Conservation (phyloP, 2,329 filamentous ascomycete genomes). For the Chaetomiaceae sp. region DNA sequence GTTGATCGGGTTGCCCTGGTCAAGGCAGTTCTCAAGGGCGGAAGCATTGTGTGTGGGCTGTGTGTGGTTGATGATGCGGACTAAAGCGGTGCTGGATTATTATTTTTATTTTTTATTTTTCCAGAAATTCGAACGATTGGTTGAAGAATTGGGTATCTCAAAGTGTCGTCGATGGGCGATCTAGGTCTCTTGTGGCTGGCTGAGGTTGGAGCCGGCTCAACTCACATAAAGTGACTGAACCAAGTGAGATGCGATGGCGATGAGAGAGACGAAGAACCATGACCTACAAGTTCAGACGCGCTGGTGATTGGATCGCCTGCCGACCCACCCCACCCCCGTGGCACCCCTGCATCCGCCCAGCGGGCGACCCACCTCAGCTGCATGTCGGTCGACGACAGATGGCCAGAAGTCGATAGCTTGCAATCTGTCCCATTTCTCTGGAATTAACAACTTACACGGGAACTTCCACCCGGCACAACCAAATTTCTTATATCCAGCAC, state of each 20-base stretch:
- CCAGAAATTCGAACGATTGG: too few relatives aligned
- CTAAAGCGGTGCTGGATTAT: background rate
- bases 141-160: too few relatives aligned
- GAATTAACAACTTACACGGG: background rate
- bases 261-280: constrained; percentile 1
- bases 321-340: constrained; percentile 3
- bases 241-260: background rate
- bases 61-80: background rate
- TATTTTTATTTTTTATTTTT: too few relatives aligned
- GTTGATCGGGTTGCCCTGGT: constrained; percentile 6
- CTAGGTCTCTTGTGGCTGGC: too few relatives aligned
- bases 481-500: too few relatives aligned
- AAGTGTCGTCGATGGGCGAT: too few relatives aligned
- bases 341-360: constrained; percentile 13
- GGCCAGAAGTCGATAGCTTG: constrained; percentile 24
- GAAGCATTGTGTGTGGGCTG: constrained; percentile 4
- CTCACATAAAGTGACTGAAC: background rate
- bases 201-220: background rate
- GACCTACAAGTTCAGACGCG: background rate
- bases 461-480: background rate
- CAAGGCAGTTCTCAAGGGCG: constrained; percentile 3
- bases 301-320: background rate
- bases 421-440: constrained; percentile 28
- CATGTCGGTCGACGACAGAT: constrained; percentile 24
- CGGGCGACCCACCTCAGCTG: constrained; percentile 14